Conservation (phyloP, 2,329 filamentous ascomycete genomes). For the Parastagonospora nodorum region DNA sequence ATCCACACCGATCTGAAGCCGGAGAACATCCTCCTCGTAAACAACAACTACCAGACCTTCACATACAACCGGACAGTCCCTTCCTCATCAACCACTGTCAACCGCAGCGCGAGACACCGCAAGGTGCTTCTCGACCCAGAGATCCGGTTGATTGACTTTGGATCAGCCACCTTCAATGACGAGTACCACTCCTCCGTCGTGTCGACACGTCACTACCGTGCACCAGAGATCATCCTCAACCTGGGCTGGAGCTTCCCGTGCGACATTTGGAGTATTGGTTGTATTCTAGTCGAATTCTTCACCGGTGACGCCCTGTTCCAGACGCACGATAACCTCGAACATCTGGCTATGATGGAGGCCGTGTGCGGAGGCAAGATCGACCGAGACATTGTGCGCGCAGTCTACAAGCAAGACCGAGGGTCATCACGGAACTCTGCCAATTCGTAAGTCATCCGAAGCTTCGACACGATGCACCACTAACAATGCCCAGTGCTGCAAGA, state of each 20-base stretch:
- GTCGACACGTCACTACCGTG: slow-evolving; percentile 69
- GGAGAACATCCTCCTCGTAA: slow-evolving; percentile 70
- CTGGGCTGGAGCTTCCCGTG: slow-evolving; percentile 71
- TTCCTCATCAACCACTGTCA: slow-evolving; percentile 64
- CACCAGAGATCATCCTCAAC: slow-evolving; percentile 70
- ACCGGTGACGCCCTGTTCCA: slow-evolving; percentile 71
- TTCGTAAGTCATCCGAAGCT: slow-evolving; percentile 52
- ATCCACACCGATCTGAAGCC: slow-evolving; percentile 85
- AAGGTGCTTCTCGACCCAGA: slow-evolving; percentile 68
- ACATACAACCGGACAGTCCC: slow-evolving; percentile 71
- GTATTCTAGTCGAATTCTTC: slow-evolving; percentile 71
- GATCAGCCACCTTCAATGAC: slow-evolving; percentile 70
- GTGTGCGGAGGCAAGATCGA: slow-evolving; percentile 64
- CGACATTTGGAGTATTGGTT: slow-evolving; percentile 73
- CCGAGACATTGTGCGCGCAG: slow-evolving; percentile 58
- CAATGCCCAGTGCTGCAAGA: slow-evolving; percentile 38
- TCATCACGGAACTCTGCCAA: slow-evolving; percentile 59
- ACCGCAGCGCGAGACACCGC: slow-evolving; percentile 64
- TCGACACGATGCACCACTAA: slow-evolving; percentile 34
- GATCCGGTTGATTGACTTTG: slow-evolving; percentile 71
- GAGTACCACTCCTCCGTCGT: slow-evolving; percentile 72
- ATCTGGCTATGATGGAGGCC: slow-evolving; percentile 72
- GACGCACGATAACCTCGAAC: slow-evolving; percentile 70
- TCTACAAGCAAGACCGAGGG: slow-evolving; percentile 54
- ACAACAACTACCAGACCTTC: slow-evolving; percentile 69